Conservation (phyloP, 1,284 basidiomycete genomes). For the Trichosporon faecale region DNA sequence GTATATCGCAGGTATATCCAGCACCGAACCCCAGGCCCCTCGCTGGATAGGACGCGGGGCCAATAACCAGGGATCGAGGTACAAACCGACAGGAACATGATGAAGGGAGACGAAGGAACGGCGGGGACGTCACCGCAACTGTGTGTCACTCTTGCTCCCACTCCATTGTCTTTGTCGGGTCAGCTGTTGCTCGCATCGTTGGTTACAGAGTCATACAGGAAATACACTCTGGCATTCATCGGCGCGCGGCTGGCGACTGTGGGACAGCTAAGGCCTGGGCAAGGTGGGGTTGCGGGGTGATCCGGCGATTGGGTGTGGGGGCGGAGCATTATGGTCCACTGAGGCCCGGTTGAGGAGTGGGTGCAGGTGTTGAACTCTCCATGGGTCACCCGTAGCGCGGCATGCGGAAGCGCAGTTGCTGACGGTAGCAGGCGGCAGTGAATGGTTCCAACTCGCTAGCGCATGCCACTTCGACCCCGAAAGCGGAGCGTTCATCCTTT, state of each 20-base stretch:
- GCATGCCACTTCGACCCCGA: not conserved
- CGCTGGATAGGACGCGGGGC: not conserved
- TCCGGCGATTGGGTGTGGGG: not conserved
- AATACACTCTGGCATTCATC: not conserved
- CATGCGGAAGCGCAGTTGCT: not conserved
- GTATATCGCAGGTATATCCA: not conserved
- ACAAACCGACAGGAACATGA: not conserved
- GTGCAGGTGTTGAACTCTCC: not conserved
- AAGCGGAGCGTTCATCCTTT: not conserved
- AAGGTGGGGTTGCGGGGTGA: not conserved
- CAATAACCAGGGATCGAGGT: not conserved
- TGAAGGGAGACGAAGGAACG: not conserved
- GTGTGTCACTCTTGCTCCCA: not conserved
- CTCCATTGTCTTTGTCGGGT: not conserved
- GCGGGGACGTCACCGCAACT: not conserved
- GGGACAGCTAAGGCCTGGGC: not conserved
- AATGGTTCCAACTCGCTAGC: not conserved
- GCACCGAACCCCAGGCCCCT: not conserved
- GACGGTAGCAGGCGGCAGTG: not conserved
- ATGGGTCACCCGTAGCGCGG: not conserved
- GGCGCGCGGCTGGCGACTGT: no score
- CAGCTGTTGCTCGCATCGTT: not conserved
- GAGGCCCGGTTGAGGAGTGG: not conserved
- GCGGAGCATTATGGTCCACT: not conserved
- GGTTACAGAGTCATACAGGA: not conserved